A percentile compares a stretch with the other conserved stretches of the same genome.
phyloP scores from a whole-genome alignment of 306 rosid genomes.

The Malus asiatica region DNA sequence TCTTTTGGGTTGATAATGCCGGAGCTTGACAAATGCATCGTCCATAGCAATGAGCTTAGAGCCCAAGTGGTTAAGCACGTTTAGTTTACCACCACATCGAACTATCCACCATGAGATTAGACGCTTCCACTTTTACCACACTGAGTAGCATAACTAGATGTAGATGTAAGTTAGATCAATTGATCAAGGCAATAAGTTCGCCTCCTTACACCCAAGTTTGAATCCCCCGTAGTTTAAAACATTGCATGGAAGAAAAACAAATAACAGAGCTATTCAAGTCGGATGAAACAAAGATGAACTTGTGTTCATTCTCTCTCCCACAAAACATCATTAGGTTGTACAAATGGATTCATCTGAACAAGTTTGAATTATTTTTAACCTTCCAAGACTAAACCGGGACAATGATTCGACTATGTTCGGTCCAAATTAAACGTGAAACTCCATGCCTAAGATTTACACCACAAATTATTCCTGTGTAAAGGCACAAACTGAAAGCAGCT shows the following conservation, averaged over 20 bases:
- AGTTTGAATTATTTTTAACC: not conserved
- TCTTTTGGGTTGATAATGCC: not conserved
- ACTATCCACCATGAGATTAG: too few relatives aligned
- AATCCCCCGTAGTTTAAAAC: too few relatives aligned
- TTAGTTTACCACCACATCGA: too few relatives aligned
- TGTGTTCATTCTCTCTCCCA: not conserved
- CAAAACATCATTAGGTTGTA: not conserved
- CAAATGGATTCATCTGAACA: not conserved
- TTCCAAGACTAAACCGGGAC: not conserved
- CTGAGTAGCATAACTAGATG: not conserved
- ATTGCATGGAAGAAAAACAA: not conserved
- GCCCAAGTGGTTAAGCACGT: not conserved
- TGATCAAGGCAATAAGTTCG: too few relatives aligned
- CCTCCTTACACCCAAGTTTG: too few relatives aligned
- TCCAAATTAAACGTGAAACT: slow-evolving; percentile 18
- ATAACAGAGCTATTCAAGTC: not conserved
- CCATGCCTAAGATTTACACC: slow-evolving; percentile 26
- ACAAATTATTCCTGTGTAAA: slow-evolving; percentile 26
- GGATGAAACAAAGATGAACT: slow-evolving; percentile 2
- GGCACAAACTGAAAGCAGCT: slow-evolving; percentile 19
- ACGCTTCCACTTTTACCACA: not conserved
- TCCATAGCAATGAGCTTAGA: not conserved
- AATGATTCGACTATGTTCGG: not conserved
- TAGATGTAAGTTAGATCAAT: not conserved
- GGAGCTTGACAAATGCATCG: not conserved